Percentiles rank a stretch among this genome's conserved stretches.
These are phyloP conservation scores for Tuber brumale DNA, from an alignment of 495 filamentous ascomycete species.

Conservation along the genomic window DNA sequence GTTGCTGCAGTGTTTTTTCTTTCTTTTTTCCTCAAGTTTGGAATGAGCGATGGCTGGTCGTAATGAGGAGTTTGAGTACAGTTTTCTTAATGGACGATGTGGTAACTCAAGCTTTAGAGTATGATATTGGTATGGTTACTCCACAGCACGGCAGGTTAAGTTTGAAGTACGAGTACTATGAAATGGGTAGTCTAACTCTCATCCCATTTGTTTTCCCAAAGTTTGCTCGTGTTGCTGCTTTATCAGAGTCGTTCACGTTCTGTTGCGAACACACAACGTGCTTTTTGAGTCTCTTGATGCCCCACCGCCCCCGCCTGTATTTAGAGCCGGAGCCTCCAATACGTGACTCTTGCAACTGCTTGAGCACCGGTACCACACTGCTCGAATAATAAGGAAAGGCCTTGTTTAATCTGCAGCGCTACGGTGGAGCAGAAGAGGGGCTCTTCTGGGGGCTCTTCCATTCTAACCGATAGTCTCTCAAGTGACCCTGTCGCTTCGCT, in stretches of 20 bases:
- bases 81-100: not conserved
- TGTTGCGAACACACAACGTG: not conserved
- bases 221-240: constrained; percentile 1
- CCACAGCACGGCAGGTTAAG: not conserved
- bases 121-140: not conserved
- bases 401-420: constrained; percentile 25
- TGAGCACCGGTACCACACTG: constrained; percentile 15
- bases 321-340: constrained; percentile 26
- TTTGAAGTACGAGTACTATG: not conserved
- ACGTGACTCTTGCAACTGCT: constrained; percentile 22
- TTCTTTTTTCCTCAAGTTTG: constrained; percentile 10
- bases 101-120: not conserved
- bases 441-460: constrained; percentile 28
- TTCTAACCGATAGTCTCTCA: constrained; percentile 21
- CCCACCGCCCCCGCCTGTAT: constrained; percentile 11
- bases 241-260: not conserved
- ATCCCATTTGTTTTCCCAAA: not conserved
- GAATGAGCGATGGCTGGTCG: not conserved
- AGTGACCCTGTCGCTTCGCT: constrained; percentile 18
- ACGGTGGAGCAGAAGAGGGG: constrained; percentile 34
- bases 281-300: constrained; percentile 4
- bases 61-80: not conserved
- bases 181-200: constrained; percentile 10
- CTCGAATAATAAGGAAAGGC: constrained; percentile 13
- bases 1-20: constrained; percentile 5